Base-by-base conservation (phyloP, 2,329 filamentous ascomycete genomes). In the Rutstroemia sp. region DNA sequence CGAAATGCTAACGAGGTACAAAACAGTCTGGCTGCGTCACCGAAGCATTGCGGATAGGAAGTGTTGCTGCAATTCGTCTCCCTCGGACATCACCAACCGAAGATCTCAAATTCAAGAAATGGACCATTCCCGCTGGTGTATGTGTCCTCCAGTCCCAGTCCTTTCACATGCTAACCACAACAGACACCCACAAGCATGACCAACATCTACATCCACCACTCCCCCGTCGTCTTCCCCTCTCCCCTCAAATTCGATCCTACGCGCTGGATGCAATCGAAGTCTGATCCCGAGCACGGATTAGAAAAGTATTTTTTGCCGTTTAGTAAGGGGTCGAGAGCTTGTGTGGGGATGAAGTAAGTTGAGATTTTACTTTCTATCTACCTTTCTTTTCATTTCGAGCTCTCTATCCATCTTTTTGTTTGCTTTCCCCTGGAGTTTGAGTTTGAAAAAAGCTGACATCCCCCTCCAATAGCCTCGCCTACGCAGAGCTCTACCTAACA, bases 31-130 rank as follows among this genome's bases (percentile, higher is more conserved):
- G 25, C 17, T 25, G 16, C 2, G 23, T 55, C n/a, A 50, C 38
- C 19, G 53, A 55, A 36, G 46, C 38, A 36, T 44, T 55, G 7
- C 46, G 53, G 4, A 17, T 55, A 1, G n/a, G 46, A 14, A 44
- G 46, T 8, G 38, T 55, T 3, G 62, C 67, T 14, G 64, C 61
- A 5, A 62, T 61, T 27, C 67, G 70, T 16, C 61, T 68, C 7
- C 60, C 64, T 38, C 61, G 69, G 16, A 60, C 69, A 21, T 56
- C 62, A n/a, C 66, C 61, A 1, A 62, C 62, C 27, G 61, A 58
- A 54, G 61, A 27, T 59, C 51, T 62, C 40, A 51, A 56, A 57
- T 58, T 63, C 25, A 23, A 59, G 12, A 47, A 63, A 16, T 62
- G 59, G 62, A 44, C 39, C 2, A 63, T 65, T 49, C 64, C 63